Evolutionary conservation across 208 protist genomes (phyloP), one percentile per base, ranked within the genome.

Genomic region (Porcisia hertigi): DNA sequence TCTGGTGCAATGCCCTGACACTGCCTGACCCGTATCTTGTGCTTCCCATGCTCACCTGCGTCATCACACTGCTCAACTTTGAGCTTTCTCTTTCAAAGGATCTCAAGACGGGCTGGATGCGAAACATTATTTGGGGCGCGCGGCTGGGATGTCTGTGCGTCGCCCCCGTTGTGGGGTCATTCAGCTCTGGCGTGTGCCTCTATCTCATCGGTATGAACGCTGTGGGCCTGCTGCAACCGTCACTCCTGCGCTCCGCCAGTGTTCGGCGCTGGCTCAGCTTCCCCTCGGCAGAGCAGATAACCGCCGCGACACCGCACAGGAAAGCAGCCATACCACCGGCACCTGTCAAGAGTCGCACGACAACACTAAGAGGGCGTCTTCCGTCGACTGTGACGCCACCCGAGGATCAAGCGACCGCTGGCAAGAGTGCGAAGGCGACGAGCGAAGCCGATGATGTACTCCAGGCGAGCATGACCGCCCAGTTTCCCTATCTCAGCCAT

Each of bases 121-220:
- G 66, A 34, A 94, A 92, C 79, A 57, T 96, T 30, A 81, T 96
- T 39, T 97, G 93, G 92, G 88, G 85, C n/a, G 93, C 87, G 12
- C 89, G 93, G 23, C 64, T 94, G 12, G 88, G 86, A 12, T 94
- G 88, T 73, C 76, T 95, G 41, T 94, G 87, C 80, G 77, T 89
- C 54, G 64, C 93, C 18, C 90, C 90, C 2, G 89, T 91, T 12
- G 76, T 83, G 34, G 59, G 83, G 52, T 84, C 80, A 14, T 90
- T 97, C 65, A 89, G 88, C 60, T 65, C 89, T 20, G 93, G 93
- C 1, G 93, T 97, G 41, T 92, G 87, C 45, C 88, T 97, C n/a
- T 97, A 94, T 81, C 92, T 93, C 67, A 53, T 97, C 18, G 92
- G 94, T 57, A 94, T 97, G 90, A 94, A 86, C 71, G 62, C 91